These are phyloP conservation scores for Phialophora expanda DNA, from an alignment of 2,329 filamentous ascomycete genomes.

Conservation along the genomic window DNA sequence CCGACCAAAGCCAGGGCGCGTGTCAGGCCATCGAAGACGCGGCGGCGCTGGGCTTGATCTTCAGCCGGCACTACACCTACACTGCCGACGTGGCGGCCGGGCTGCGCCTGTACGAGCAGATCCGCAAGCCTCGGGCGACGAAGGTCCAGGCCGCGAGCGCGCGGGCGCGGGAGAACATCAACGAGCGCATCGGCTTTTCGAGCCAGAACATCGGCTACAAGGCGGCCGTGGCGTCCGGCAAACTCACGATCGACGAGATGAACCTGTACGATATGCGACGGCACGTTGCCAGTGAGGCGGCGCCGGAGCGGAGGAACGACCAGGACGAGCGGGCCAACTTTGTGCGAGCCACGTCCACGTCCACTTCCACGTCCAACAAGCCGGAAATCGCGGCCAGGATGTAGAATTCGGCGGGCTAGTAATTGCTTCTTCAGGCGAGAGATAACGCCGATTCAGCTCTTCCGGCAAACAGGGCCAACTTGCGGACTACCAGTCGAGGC, in stretches of 20 bases:
- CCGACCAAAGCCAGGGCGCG: conserved; percentile 44
- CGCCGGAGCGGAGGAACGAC: conserved; percentile 3
- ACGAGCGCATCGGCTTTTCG: conserved; percentile 28
- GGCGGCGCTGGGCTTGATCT: conserved; percentile 47
- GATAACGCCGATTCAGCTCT: not conserved
- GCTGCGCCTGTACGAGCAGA: conserved; percentile 41
- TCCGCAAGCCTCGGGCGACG: conserved; percentile 44
- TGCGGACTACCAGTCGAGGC: not conserved
- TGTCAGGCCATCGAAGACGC: conserved; percentile 53
- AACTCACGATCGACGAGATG: conserved; percentile 72
- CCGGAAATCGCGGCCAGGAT: conserved; percentile 13
- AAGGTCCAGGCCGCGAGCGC: conserved; percentile 43
- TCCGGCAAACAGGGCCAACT: too few species aligned
- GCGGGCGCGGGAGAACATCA: conserved; percentile 26
- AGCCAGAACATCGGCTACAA: conserved; percentile 54
- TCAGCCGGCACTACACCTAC: conserved; percentile 37
- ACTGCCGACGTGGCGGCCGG: conserved; percentile 38
- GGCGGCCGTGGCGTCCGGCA: conserved; percentile 65
- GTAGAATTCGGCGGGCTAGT: not conserved
- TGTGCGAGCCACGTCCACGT: not conserved
- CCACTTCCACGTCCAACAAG: not conserved
- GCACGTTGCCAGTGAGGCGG: conserved; percentile 15
- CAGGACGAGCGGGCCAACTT: not conserved
- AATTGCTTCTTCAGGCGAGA: not conserved
- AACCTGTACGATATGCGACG: conserved; percentile 51